phyloP scores from a whole-genome alignment of 2,329 filamentous ascomycete genomes.

The Colletotrichum agaves region DNA sequence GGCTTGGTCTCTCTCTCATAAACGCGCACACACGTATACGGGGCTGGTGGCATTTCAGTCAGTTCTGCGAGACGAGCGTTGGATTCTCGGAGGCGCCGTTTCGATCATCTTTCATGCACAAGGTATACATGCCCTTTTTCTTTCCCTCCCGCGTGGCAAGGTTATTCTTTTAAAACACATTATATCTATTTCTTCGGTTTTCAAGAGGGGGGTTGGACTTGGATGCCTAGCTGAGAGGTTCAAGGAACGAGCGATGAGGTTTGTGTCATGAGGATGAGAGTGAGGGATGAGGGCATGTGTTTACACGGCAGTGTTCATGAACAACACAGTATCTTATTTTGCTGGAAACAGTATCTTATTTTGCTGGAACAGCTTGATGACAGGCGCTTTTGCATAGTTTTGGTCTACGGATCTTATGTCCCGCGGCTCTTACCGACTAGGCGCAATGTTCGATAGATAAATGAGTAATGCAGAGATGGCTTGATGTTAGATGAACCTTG shows the following conservation, averaged over 20 bases:
- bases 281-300: neutral
- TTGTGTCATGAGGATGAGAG: neutral
- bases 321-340: constrained; percentile 5
- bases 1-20: neutral
- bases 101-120: neutral
- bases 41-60: constrained; percentile 20
- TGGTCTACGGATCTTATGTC: constrained; percentile 18
- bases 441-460: constrained; percentile 35
- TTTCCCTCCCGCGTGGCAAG: neutral
- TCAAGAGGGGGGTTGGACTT: neutral
- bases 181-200: constrained; percentile 8
- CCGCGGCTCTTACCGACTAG: neutral
- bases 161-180: constrained; percentile 1
- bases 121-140: constrained; percentile 16
- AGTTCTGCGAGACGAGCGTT: constrained; percentile 20
- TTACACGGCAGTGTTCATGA: constrained; percentile 23
- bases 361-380: constrained; percentile 26
- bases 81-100: constrained; percentile 8
- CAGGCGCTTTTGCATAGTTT: constrained; percentile 23
- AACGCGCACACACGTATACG: neutral
- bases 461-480: constrained; percentile 37
- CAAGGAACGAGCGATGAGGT: neutral
- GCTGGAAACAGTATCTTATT: constrained; percentile 15
- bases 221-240: too few species aligned
- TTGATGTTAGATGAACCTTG: constrained; percentile 16